Evolutionary conservation across 176 grass and related monocot species (phyloP).

Genomic region (Poa pratensis): DNA sequence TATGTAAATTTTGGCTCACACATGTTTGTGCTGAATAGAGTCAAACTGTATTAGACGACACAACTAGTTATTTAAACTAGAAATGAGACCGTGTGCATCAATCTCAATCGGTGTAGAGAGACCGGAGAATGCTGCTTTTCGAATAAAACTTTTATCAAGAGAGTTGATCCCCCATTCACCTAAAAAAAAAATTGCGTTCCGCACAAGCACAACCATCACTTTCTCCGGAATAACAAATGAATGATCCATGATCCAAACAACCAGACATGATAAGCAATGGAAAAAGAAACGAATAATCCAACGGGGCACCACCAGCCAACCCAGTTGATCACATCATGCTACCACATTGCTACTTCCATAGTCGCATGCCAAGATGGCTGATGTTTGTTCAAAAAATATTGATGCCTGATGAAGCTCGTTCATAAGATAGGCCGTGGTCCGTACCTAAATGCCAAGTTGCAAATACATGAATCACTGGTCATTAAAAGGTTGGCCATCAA

Average conservation of each 20-base stretch:
- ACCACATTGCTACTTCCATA: neutral
- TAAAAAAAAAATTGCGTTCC: no score
- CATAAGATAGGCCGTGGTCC: neutral
- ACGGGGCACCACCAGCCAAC: neutral
- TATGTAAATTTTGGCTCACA: no score
- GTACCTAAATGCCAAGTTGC: neutral
- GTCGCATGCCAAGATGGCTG: neutral
- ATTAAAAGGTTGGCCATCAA: neutral
- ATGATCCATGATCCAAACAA: neutral
- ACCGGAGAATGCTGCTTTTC: no score
- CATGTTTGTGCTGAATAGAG: no score
- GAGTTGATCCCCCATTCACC: no score
- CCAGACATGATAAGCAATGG: neutral
- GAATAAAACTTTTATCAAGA: no score
- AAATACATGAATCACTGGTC: neutral
- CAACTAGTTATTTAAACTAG: no score
- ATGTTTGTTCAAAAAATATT: no score
- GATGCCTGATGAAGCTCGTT: neutral
- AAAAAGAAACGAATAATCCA: neutral
- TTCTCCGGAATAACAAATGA: neutral
- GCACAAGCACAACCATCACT: no score
- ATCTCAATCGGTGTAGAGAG: no score
- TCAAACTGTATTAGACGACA: no score
- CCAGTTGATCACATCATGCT: neutral
- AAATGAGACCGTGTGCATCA: no score